These are phyloP conservation scores for Lachnellula willkommii DNA, from an alignment of 2,329 filamentous ascomycete genomes.

Conservation along the genomic window DNA sequence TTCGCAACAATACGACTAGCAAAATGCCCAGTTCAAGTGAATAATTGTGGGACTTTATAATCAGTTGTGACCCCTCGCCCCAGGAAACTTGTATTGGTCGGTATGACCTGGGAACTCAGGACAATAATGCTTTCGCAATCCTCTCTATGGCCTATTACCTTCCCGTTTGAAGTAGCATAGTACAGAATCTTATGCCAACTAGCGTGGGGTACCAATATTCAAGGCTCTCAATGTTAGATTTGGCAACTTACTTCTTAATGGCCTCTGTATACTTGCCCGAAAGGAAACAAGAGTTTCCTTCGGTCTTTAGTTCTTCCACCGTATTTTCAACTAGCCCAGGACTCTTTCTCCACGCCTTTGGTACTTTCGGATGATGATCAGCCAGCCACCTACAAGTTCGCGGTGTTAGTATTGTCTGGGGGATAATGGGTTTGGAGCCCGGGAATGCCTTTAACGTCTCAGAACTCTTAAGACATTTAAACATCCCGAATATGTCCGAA, in stretches of 20 bases:
- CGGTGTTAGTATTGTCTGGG: no score
- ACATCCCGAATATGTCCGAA: no score
- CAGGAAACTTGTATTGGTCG: no score
- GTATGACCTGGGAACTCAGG: no score
- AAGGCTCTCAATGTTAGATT: not conserved
- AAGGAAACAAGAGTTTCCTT: not conserved
- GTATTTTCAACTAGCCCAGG: not conserved
- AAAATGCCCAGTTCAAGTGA: no score
- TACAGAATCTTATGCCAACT: not conserved
- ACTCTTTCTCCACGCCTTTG: not conserved
- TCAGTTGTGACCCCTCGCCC: no score
- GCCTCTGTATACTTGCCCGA: not conserved
- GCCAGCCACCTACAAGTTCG: not conserved
- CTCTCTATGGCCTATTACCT: not conserved
- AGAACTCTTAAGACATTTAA: no score
- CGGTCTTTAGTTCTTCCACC: not conserved
- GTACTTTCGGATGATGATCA: not conserved
- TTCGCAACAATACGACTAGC: no score
- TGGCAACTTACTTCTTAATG: not conserved
- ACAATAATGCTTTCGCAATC: not conserved
- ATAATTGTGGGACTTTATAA: no score
- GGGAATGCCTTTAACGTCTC: no score
- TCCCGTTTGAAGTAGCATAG: no score
- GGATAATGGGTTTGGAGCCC: no score
- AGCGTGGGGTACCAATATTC: not conserved